Evolutionary conservation across 305 asterid species (phyloP).

Genomic region (Fraxinus platypoda): DNA sequence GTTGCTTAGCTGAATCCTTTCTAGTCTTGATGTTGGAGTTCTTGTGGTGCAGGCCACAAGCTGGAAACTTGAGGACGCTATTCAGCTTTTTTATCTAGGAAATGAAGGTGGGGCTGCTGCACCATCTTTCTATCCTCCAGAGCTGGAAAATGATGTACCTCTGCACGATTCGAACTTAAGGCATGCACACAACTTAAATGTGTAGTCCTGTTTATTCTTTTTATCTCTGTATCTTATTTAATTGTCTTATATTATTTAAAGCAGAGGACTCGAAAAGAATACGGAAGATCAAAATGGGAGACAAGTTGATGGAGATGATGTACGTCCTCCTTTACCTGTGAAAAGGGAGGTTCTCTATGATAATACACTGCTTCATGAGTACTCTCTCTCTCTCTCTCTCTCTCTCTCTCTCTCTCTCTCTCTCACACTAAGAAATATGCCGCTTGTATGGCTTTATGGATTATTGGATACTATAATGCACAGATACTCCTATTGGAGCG

Average conservation of each 20-base stretch:
- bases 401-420: neutral
- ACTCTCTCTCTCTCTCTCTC: slow-evolving; percentile 17
- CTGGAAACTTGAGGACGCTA: slow-evolving; percentile 98
- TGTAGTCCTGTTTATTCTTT: slow-evolving; percentile 6
- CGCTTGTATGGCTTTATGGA: neutral
- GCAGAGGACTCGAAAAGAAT: slow-evolving; percentile 51
- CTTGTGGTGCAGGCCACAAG: slow-evolving; percentile 71
- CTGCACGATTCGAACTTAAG: slow-evolving; percentile 48
- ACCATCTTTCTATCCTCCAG: slow-evolving; percentile 39
- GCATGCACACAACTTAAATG: slow-evolving; percentile 29
- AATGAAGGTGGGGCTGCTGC: slow-evolving; percentile 61
- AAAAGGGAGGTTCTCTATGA: slow-evolving; percentile 93
- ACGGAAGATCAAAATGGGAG: slow-evolving; percentile 37
- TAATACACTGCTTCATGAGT: slow-evolving; percentile 59
- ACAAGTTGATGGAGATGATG: slow-evolving; percentile 53
- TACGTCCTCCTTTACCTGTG: slow-evolving; percentile 93
- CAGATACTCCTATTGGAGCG: neutral
- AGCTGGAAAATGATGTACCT: slow-evolving; percentile 44
- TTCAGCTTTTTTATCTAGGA: slow-evolving; percentile 88
- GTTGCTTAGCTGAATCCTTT: neutral
- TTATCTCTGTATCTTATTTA: neutral
- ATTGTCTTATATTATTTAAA: slow-evolving; percentile 2
- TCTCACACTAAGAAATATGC: neutral
- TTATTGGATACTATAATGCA: neutral
- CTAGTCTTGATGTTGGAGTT: slow-evolving; percentile 13